Evolutionary conservation across 2,329 filamentous ascomycete species (phyloP).

Genomic region (Hirsutella rhossiliensis): DNA sequence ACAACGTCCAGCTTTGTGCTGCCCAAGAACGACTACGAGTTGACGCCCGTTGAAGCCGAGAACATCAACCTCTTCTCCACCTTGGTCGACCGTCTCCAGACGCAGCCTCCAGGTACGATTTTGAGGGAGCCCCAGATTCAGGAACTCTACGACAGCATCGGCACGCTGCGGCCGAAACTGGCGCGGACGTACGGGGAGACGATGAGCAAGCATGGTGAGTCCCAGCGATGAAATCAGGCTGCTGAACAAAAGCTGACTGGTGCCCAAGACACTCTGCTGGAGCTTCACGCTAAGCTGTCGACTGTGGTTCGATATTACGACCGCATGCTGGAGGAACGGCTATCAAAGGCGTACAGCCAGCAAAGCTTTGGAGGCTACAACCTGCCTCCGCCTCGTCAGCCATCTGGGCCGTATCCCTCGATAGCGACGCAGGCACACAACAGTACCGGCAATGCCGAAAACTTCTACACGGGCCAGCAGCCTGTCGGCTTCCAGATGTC

Average conservation of each 20-base stretch:
- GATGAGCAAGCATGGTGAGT: conserved; percentile 92
- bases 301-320: conserved; percentile 97
- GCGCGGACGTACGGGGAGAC: conserved; percentile 95
- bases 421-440: conserved; percentile 43
- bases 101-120: conserved; percentile 90
- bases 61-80: conserved; percentile 96
- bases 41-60: conserved; percentile 86
- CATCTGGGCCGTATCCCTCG: conserved; percentile 57
- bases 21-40: conserved; percentile 87
- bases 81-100: conserved; percentile 84
- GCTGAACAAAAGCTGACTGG: conserved; percentile 6
- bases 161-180: conserved; percentile 82
- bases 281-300: conserved; percentile 88
- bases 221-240: neutral
- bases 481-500: conserved; percentile 19
- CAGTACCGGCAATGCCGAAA: conserved; percentile 52
- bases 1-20: conserved; percentile 39
- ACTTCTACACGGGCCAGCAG: conserved; percentile 65
- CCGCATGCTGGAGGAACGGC: conserved; percentile 88
- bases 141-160: conserved; percentile 94
- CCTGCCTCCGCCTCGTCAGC: conserved; percentile 36
- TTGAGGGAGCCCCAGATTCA: conserved; percentile 96
- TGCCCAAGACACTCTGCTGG: conserved; percentile 68
- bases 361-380: conserved; percentile 58
- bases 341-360: conserved; percentile 86